These are phyloP conservation scores for Dissophora ornata DNA, from an alignment of 192 early-diverging fungal species.

Conservation along the genomic window DNA sequence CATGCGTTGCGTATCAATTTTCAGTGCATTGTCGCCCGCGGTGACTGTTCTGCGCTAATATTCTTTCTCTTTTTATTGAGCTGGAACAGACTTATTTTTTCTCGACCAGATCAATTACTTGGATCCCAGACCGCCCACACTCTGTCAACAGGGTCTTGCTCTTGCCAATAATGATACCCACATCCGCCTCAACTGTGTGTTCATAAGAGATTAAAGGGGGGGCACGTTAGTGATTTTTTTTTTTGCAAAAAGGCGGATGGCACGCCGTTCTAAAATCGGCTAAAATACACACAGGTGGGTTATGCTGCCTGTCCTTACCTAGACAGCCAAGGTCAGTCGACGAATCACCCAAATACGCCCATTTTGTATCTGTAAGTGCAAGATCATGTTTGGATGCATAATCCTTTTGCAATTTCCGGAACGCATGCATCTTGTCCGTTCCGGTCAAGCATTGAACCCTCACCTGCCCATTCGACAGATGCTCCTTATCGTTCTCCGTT, in stretches of 20 bases:
- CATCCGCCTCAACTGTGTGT: slow-evolving; percentile 49
- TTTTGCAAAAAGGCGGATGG: no score
- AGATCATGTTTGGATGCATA: slow-evolving; percentile 31
- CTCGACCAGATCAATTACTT: slow-evolving; percentile 33
- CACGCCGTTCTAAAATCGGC: no score
- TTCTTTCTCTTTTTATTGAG: no score
- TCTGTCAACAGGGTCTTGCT: slow-evolving; percentile 39
- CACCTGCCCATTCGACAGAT: slow-evolving; percentile 33
- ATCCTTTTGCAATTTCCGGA: slow-evolving; percentile 28
- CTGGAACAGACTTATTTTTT: no score
- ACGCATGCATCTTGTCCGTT: slow-evolving; percentile 48
- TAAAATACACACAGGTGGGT: no score
- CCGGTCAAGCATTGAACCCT: slow-evolving; percentile 33
- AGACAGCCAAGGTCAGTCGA: slow-evolving; percentile 47
- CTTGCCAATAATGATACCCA: slow-evolving; percentile 44
- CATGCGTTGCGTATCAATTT: no score
- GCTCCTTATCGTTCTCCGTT: no score
- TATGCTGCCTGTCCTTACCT: slow-evolving; percentile 39
- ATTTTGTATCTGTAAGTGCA: slow-evolving; percentile 22
- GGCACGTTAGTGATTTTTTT: no score
- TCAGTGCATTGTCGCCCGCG: no score
- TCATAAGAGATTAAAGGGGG: background rate
- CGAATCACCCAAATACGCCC: slow-evolving; percentile 51
- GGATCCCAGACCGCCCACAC: slow-evolving; percentile 36
- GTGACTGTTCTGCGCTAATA: no score